Evolutionary conservation across 192 early-diverging fungal species (phyloP), one percentile per base, ranked within the genome.

Genomic region (Coemansia sp.): DNA sequence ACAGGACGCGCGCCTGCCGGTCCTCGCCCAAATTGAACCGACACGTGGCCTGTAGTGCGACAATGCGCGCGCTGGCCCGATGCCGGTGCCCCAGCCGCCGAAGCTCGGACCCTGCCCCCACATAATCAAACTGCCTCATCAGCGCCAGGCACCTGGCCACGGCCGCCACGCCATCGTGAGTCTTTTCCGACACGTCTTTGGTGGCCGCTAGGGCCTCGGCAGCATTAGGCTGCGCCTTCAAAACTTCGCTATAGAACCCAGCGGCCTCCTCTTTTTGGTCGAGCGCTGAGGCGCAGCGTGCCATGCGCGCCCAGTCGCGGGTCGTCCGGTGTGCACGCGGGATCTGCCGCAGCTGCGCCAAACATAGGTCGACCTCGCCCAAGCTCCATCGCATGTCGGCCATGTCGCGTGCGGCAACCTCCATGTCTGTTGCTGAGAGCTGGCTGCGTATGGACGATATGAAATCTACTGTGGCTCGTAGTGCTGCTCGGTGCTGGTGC

Each of bases 291-390:
- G 81, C 81, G 46, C 81, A 73, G 5, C 70, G 67, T 0, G 77
- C 82, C 78, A 84, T 79, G 39, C 76, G 70, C 34, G 77, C 71
- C 2, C 75, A 16, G 55, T 84, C 82, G 8, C 46, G 15, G 7
- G 55, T 55, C 1, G 60, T 68, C 15, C 82, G 70, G 46, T 80
- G 73, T 13, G 73, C 18, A 18, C 64, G 60, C 18, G 82, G 82
- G 50, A 84, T 84, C 57, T 80, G 78, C 12, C 78, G 76, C 47
- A 84, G 69, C 60, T 84, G 82, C 38, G 77, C 78, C 65, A 79
- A 46, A 44, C 82, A 84, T 71, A 79, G 41, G 50, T 84, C 82
- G 57, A 64, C 55, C 33, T 84, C 82, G 27, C 64, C 64, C 44
- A 84, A 62, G 44, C 49, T 40, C 76, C 78, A 84, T 15, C 82